These are phyloP conservation scores for Aspergillus saccharolyticus DNA, from an alignment of 495 filamentous ascomycete genomes.

Conservation along the genomic window DNA sequence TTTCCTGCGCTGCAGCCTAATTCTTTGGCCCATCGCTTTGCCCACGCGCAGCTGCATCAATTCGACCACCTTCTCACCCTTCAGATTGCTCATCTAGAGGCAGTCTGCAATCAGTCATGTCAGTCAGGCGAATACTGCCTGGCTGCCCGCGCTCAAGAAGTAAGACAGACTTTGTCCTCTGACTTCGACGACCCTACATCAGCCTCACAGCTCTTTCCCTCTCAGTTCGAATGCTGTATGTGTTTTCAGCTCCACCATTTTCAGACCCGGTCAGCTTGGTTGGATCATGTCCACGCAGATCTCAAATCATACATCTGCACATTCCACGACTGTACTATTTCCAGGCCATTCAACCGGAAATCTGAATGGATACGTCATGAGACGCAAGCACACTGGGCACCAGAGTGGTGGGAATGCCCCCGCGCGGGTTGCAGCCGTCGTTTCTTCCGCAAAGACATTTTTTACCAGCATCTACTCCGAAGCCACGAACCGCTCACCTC, in stretches of 20 bases:
- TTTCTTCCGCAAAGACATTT: slow-evolving; percentile 92
- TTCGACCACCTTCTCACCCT: slow-evolving; percentile 73
- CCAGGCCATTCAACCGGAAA: slow-evolving; percentile 95
- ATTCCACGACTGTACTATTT: slow-evolving; percentile 74
- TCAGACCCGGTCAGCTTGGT: slow-evolving; percentile 95
- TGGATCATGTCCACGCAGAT: slow-evolving; percentile 94
- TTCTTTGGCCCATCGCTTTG: slow-evolving; percentile 77
- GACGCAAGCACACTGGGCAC: slow-evolving; percentile 84
- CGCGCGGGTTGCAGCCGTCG: slow-evolving; percentile 73
- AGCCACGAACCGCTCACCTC: slow-evolving; percentile 91
- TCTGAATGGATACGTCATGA: slow-evolving; percentile 97
- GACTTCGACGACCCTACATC: slow-evolving; percentile 43
- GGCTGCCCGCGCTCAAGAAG: slow-evolving; percentile 69
- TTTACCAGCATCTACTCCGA: slow-evolving; percentile 88
- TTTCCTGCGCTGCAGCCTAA: slow-evolving; percentile 24
- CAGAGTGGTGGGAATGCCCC: slow-evolving; percentile 90
- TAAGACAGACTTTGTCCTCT: slow-evolving; percentile 84
- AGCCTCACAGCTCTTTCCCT: slow-evolving; percentile 73
- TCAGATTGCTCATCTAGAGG: slow-evolving; percentile 63
- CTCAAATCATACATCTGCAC: slow-evolving; percentile 95
- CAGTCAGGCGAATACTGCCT: slow-evolving; percentile 57
- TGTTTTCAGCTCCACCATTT: slow-evolving; percentile 90
- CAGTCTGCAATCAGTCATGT: slow-evolving; percentile 51
- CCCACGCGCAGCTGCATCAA: slow-evolving; percentile 69
- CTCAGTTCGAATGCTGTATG: slow-evolving; percentile 86